Evolutionary conservation across 768 basidiomycete species (phyloP).

Genomic region (Mycena sanguinolenta): DNA sequence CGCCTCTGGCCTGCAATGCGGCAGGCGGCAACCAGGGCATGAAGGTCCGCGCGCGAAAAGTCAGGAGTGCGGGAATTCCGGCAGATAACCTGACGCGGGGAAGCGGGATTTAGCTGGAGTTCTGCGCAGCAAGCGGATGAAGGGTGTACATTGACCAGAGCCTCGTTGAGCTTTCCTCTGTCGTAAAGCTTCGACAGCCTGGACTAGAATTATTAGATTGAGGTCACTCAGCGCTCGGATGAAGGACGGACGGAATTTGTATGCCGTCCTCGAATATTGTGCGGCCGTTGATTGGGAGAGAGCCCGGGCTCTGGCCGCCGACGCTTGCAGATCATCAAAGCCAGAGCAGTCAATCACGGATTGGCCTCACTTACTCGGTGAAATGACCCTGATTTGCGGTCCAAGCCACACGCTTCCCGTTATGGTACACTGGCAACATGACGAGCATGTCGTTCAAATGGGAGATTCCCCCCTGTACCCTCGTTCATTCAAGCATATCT

Average conservation of each 20-base stretch:
- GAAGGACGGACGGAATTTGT: slow-evolving; percentile 39
- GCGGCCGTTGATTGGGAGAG: slow-evolving; percentile 28
- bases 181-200: slow-evolving; percentile 43
- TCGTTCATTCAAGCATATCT: neutral
- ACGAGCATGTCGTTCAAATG: slow-evolving; percentile 49
- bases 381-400: slow-evolving; percentile 46
- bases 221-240: too few relatives aligned
- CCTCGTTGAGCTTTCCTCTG: slow-evolving; percentile 41
- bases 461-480: slow-evolving; percentile 42
- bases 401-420: slow-evolving; percentile 47
- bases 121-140: neutral
- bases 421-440: slow-evolving; percentile 43
- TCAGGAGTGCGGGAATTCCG: slow-evolving; percentile 46
- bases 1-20: slow-evolving; percentile 41
- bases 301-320: slow-evolving; percentile 35
- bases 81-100: slow-evolving; percentile 34
- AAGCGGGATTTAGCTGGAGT: neutral
- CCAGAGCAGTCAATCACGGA: neutral
- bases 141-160: slow-evolving; percentile 40
- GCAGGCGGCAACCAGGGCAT: slow-evolving; percentile 46
- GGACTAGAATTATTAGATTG: too few relatives aligned
- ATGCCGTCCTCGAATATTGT: slow-evolving; percentile 46
- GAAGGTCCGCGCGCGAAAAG: slow-evolving; percentile 46
- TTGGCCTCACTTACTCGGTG: slow-evolving; percentile 35
- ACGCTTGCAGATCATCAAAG: slow-evolving; percentile 10